Evolutionary conservation across 208 protist genomes (phyloP).

Genomic region (Angomonas ambiguus): DNA sequence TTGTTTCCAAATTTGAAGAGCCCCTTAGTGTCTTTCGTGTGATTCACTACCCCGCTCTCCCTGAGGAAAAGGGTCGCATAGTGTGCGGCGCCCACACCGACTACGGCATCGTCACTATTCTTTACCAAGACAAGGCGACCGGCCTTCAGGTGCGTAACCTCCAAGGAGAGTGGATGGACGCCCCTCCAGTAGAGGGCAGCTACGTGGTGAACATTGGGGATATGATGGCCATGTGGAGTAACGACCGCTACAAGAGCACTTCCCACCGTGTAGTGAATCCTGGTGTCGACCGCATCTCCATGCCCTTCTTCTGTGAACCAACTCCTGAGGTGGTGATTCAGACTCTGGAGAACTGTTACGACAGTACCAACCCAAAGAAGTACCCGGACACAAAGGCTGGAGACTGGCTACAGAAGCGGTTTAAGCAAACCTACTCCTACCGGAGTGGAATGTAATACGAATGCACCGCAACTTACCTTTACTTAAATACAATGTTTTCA

Average conservation of each 20-base stretch:
- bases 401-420: constrained; percentile 69
- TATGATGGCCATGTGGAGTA: constrained; percentile 86
- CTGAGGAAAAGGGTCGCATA: constrained; percentile 33
- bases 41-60: constrained; percentile 67
- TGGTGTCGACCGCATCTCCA: constrained; percentile 64
- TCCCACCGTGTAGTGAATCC: constrained; percentile 69
- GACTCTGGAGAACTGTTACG: constrained; percentile 60
- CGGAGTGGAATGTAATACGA: constrained; percentile 3
- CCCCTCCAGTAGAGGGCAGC: constrained; percentile 41
- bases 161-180: constrained; percentile 62
- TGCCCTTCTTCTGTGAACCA: constrained; percentile 85
- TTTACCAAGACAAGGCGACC: constrained; percentile 60
- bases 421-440: constrained; percentile 70
- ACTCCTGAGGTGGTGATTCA: constrained; percentile 57
- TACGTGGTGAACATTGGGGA: constrained; percentile 87
- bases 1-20: constrained; percentile 57
- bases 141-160: constrained; percentile 62
- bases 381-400: constrained; percentile 46
- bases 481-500: too few species aligned
- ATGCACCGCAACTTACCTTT: neutral
- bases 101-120: constrained; percentile 78
- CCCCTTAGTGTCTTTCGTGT: constrained; percentile 70
- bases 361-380: constrained; percentile 47
- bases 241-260: constrained; percentile 65
- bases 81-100: constrained; percentile 73